Percentiles rank a stretch among this genome's conserved stretches.
Conservation (phyloP, 2,329 filamentous ascomycete species). For the Alternaria rosae region DNA sequence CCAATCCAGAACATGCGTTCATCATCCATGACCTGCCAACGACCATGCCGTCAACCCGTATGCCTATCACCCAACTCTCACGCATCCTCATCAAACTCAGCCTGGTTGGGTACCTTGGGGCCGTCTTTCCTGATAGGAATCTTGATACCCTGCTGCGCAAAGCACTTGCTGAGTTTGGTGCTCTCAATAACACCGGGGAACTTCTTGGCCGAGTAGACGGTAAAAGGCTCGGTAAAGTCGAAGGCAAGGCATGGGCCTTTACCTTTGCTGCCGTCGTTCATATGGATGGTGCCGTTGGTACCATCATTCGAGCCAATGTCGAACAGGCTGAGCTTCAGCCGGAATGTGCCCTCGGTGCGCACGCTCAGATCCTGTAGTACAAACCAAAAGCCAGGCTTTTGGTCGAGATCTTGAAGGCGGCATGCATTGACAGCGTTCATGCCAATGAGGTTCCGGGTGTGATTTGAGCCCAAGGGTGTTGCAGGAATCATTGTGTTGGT, state of each 20-base stretch:
- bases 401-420: slow-evolving; percentile 77
- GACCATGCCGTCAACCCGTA: background rate
- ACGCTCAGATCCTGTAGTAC: slow-evolving; percentile 95
- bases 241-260: slow-evolving; percentile 83
- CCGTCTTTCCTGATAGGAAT: slow-evolving; percentile 94
- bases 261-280: slow-evolving; percentile 64
- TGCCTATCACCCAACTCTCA: slow-evolving; percentile 6
- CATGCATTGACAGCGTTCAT: slow-evolving; percentile 90
- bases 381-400: slow-evolving; percentile 93
- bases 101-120: slow-evolving; percentile 55
- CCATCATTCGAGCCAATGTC: slow-evolving; percentile 71
- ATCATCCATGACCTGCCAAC: background rate
- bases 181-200: slow-evolving; percentile 97
- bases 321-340: slow-evolving; percentile 80
- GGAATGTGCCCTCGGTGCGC: slow-evolving; percentile 87
- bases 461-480: slow-evolving; percentile 65
- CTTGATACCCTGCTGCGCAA: slow-evolving; percentile 93
- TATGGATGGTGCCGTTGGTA: slow-evolving; percentile 62
- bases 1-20: background rate
- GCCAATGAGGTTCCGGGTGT: slow-evolving; percentile 92
- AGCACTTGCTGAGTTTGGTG: slow-evolving; percentile 88
- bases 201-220: slow-evolving; percentile 96
- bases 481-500: slow-evolving; percentile 21
- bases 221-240: slow-evolving; percentile 87
- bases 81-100: slow-evolving; percentile 55